phyloP scores from a whole-genome alignment of 768 basidiomycete genomes.

The Polyporus arcularius region DNA sequence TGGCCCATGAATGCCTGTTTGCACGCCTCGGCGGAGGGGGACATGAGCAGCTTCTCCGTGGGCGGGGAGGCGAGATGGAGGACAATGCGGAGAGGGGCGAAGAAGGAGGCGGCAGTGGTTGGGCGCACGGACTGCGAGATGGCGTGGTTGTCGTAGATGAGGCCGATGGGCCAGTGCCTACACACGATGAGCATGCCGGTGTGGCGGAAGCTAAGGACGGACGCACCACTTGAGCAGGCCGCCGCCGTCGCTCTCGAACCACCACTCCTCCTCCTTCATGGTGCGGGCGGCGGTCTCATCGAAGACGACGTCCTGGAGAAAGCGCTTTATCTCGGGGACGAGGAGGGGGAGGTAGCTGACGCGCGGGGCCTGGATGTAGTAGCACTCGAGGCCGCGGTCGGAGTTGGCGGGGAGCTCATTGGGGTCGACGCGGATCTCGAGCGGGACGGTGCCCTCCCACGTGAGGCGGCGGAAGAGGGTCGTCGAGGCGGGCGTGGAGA shows the following conservation, averaged over 20 bases:
- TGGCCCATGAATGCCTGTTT: slow-evolving; percentile 96
- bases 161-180: slow-evolving; percentile 98
- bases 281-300: slow-evolving; percentile 78
- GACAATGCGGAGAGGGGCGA: slow-evolving; percentile 71
- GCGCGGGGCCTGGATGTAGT: slow-evolving; percentile 88
- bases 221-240: slow-evolving; percentile 84
- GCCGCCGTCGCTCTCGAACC: slow-evolving; percentile 93
- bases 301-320: slow-evolving; percentile 90
- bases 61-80: slow-evolving; percentile 90
- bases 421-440: slow-evolving; percentile 86
- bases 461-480: slow-evolving; percentile 85
- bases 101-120: slow-evolving; percentile 37
- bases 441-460: slow-evolving; percentile 89
- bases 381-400: slow-evolving; percentile 86
- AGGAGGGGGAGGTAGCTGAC: slow-evolving; percentile 92
- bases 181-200: neutral
- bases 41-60: slow-evolving; percentile 78
- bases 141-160: slow-evolving; percentile 86
- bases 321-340: slow-evolving; percentile 84
- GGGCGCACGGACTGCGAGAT: slow-evolving; percentile 60
- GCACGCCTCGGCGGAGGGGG: slow-evolving; percentile 81
- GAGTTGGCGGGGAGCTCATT: slow-evolving; percentile 90
- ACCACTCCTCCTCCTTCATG: slow-evolving; percentile 91
- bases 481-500: slow-evolving; percentile 59
- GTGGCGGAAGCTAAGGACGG: neutral